Evolutionary conservation across 140 eudicot species (phyloP), one percentile per base, ranked within the genome.

Genomic region (Ambrosia hybrid): DNA sequence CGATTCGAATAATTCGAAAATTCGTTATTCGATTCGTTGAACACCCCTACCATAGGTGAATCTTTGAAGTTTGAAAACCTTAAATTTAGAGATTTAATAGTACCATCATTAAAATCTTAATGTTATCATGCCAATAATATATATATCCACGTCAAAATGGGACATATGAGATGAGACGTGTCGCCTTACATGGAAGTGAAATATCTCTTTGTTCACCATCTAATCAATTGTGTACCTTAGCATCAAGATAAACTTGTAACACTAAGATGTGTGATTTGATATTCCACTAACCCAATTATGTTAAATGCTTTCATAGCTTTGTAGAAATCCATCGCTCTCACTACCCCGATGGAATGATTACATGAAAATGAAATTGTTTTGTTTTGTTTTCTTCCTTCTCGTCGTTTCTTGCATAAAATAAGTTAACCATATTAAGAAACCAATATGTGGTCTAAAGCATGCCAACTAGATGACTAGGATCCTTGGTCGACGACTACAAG

Each of bases 321-420:
- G 57, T 66, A 43, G 68, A 68, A 76, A 67, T 67, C 60, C 10
- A n/a, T 75, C 80, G 45, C 73, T 39, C 59, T 75, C 79, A 2
- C 34, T 66, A 45, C 46, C 39, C 46, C 39, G 5, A 67, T 45
- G 30, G 34, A 43, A 75, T 75, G 79, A 68, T 57, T 66, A 55
- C 67, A 4, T 5, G 26, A 48, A 72, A 17, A 43, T 46, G 68
- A 7, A 33, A 46, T n/a, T n/a, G n/a, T n/a, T n/a, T 10, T 6
- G 6, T 1, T 26, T 56, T 9, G 3, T 46, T 66, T 56, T 56
- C 41, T 55, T 55, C 36, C 9, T 9, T 75, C 51, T 41, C 46
- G 46, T 74, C 15, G 65, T 75, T 65, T 66, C 51, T 51, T 21
- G 68, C 39, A 56, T 41, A 56, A 26, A 30, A 55, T 26, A 41